Percentiles rank a stretch among this genome's conserved stretches.
Evolutionary conservation across 2,329 filamentous ascomycete species (phyloP).

Genomic region (Ambrosiella beaveri): DNA sequence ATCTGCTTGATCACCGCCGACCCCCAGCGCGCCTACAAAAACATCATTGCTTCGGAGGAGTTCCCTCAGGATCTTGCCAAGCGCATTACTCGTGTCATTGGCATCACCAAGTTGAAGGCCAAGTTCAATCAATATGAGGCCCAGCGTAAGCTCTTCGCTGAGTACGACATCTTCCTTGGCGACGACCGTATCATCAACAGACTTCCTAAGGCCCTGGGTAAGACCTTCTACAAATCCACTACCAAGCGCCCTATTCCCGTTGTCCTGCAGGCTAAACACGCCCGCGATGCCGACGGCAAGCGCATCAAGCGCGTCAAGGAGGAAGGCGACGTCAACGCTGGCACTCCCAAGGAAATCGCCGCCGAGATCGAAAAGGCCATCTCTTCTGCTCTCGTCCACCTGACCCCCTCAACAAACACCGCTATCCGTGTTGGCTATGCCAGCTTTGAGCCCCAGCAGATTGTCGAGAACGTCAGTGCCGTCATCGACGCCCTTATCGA

Average conservation of each 20-base stretch:
- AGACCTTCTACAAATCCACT: constrained; percentile 76
- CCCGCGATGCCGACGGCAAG: constrained; percentile 21
- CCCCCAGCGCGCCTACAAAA: constrained; percentile 75
- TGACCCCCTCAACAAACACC: constrained; percentile 63
- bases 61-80: constrained; percentile 51
- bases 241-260: constrained; percentile 78
- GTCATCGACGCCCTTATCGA: constrained; percentile 54
- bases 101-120: constrained; percentile 58
- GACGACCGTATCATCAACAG: constrained; percentile 68
- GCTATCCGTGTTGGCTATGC: constrained; percentile 65
- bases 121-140: constrained; percentile 84
- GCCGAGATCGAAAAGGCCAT: constrained; percentile 68
- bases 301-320: constrained; percentile 32
- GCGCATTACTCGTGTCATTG: constrained; percentile 61
- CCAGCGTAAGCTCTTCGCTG: constrained; percentile 61
- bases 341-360: constrained; percentile 46
- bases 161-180: constrained; percentile 87
- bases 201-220: constrained; percentile 66
- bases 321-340: constrained; percentile 21
- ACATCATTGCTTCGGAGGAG: constrained; percentile 57
- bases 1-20: constrained; percentile 77
- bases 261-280: constrained; percentile 34
- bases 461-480: constrained; percentile 64
- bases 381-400: constrained; percentile 58
- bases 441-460: constrained; percentile 53